Base-by-base conservation (phyloP, 768 basidiomycete species). In the Mycena metata region DNA sequence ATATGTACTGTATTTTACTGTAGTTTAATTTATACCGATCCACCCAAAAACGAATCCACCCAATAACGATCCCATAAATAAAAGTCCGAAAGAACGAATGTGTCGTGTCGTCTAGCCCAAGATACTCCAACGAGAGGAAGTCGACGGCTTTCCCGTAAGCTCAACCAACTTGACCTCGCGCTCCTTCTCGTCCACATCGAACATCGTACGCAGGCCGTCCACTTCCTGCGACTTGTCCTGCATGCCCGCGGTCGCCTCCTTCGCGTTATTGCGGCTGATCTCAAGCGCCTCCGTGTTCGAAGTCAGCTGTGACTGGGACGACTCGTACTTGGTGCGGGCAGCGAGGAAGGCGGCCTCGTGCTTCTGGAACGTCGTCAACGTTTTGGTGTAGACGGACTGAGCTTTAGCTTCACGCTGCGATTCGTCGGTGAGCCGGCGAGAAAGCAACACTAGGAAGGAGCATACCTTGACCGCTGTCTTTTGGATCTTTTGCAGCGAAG, bases 141-240 rank as follows among this genome's bases (percentile, higher is more conserved):
- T 70, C 21, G 61, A 49, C 26, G 64, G 54, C 23, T 74, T 79
- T n/a, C 77, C 80, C 2, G 79, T 81, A 39, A 90, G 75, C 67
- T 85, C 76, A 3, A 71, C 77, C 21, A 89, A 71, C 75, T 84
- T 88, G 6, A 82, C 83, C 63, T 84, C 85, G 50, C 91, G 82
- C 76, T 91, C 91, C 61, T 87, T 84, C 81, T 94, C 93, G 71
- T 94, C 93, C 10, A 88, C 89, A 41, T 86, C 87, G 75, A 91
- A 90, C 72, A 89, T 84, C 21, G 83, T 81, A 35, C 92, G 81
- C 58, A 94, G 76, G 69, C 84, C 84, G 71, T 94, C 91, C 2
- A 95, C 85, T 73, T 94, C 91, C 60, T 86, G 84, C n/a, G 86
- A 85, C 82, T 94, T 94, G 61, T 89, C 89, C 57, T 89, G 85